Percentiles rank a stretch among this genome's conserved stretches.
phyloP scores from a whole-genome alignment of 1,139 yeast genomes.

The Kodamaea arcana region DNA sequence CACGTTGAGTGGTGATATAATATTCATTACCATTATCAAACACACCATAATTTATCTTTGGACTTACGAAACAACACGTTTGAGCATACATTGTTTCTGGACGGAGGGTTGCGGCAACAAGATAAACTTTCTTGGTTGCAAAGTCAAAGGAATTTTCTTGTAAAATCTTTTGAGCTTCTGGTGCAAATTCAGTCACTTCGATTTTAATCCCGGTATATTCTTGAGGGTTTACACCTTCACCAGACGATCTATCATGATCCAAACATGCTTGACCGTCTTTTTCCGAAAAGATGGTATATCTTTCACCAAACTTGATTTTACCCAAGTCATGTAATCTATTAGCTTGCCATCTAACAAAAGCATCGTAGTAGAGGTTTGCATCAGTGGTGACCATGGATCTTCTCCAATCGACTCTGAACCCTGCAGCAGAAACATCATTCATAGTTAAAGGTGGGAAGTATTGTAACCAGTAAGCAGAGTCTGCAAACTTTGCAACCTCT shows the following conservation, averaged over 20 bases:
- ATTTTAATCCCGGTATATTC: slow-evolving; percentile 95
- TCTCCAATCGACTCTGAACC: slow-evolving; percentile 98
- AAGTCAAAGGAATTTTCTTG: slow-evolving; percentile 43
- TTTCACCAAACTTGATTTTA: slow-evolving; percentile 95
- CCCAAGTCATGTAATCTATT: slow-evolving; percentile 80
- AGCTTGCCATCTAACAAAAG: slow-evolving; percentile 96
- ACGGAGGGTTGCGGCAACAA: slow-evolving; percentile 96
- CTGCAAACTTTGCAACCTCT: slow-evolving; percentile 84
- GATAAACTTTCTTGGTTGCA: slow-evolving; percentile 59
- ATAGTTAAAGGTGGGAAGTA: slow-evolving; percentile 90
- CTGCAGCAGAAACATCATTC: slow-evolving; percentile 74
- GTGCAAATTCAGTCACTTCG: slow-evolving; percentile 57
- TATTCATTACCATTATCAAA: slow-evolving; percentile 84
- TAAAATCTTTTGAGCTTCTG: slow-evolving; percentile 50
- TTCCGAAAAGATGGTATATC: slow-evolving; percentile 95
- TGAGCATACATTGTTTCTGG: slow-evolving; percentile 99
- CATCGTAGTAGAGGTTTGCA: slow-evolving; percentile 90
- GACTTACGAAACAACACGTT: slow-evolving; percentile 96
- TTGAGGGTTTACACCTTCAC: slow-evolving; percentile 97
- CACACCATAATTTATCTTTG: slow-evolving; percentile 87
- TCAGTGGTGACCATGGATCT: slow-evolving; percentile 95
- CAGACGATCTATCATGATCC: slow-evolving; percentile 97
- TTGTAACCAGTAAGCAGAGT: slow-evolving; percentile 81
- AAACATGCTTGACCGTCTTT: slow-evolving; percentile 99
- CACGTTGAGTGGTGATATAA: slow-evolving; percentile 88